These are phyloP conservation scores for Diaporthe batatas DNA, from an alignment of 2,329 filamentous ascomycete genomes.

Conservation along the genomic window DNA sequence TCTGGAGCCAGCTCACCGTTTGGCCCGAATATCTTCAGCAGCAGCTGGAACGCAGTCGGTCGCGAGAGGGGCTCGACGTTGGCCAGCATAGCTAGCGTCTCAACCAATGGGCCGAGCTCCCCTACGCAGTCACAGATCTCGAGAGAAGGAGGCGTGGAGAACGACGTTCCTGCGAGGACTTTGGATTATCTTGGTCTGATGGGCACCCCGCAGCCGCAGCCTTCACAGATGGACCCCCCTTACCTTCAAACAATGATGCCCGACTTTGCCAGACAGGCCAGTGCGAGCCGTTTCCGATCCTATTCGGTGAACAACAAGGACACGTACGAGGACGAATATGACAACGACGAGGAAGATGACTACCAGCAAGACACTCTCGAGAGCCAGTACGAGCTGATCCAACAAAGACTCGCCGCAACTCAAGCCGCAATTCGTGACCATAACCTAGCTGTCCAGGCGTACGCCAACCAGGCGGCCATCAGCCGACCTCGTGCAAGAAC, in stretches of 20 bases:
- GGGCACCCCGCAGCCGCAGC: constrained; percentile 87
- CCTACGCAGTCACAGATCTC: constrained; percentile 90
- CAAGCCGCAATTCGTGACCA: constrained; percentile 86
- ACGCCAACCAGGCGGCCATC: constrained; percentile 84
- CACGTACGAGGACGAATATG: constrained; percentile 92
- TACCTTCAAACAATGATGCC: constrained; percentile 79
- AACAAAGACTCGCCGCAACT: constrained; percentile 74
- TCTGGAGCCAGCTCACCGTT: constrained; percentile 77
- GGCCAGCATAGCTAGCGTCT: constrained; percentile 84
- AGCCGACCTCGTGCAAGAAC: constrained; percentile 91
- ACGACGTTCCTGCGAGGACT: constrained; percentile 89
- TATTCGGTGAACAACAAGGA: constrained; percentile 99
- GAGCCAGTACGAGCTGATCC: constrained; percentile 70
- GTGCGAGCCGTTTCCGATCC: constrained; percentile 90
- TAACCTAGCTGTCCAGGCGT: constrained; percentile 93
- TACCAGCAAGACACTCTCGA: constrained; percentile 65
- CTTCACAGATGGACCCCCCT: constrained; percentile 80
- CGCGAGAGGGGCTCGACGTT: constrained; percentile 90
- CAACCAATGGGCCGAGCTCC: constrained; percentile 90
- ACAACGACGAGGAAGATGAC: constrained; percentile 72
- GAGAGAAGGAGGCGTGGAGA: constrained; percentile 85
- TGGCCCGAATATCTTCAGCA: constrained; percentile 90
- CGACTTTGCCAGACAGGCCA: constrained; percentile 81
- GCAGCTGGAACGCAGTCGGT: constrained; percentile 82
- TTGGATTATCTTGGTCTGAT: constrained; percentile 95